phyloP scores from a whole-genome alignment of 2,329 filamentous ascomycete species.

The Epichloe coenophiala region DNA sequence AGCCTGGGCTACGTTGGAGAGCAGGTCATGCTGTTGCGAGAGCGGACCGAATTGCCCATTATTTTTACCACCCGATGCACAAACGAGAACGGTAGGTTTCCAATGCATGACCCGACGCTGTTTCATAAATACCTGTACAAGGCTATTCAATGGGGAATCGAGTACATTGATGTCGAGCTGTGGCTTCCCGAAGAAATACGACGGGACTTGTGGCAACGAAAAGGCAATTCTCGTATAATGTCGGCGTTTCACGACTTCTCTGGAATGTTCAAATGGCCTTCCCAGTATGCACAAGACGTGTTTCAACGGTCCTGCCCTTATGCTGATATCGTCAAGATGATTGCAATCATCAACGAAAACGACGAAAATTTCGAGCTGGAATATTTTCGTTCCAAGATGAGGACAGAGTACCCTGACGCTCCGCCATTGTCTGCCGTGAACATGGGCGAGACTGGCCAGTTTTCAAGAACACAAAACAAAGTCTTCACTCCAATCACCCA shows the following conservation, averaged over 20 bases:
- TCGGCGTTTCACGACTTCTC: constrained; percentile 89
- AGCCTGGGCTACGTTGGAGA: constrained; percentile 75
- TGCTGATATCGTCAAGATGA: constrained; percentile 85
- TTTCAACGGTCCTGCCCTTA: constrained; percentile 61
- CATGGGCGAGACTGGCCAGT: constrained; percentile 76
- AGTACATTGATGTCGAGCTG: constrained; percentile 81
- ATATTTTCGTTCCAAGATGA: constrained; percentile 71
- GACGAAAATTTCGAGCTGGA: constrained; percentile 86
- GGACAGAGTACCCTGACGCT: constrained; percentile 50
- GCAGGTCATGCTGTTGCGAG: constrained; percentile 71
- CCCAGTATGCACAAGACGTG: constrained; percentile 54
- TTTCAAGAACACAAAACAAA: constrained; percentile 71
- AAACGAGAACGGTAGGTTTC: constrained; percentile 70
- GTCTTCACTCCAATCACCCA: constrained; percentile 84
- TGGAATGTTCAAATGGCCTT: constrained; percentile 72
- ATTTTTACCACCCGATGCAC: constrained; percentile 79
- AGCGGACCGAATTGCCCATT: constrained; percentile 77
- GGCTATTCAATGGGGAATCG: constrained; percentile 78
- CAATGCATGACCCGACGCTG: constrained; percentile 63
- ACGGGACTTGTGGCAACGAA: constrained; percentile 49
- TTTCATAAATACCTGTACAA: constrained; percentile 71
- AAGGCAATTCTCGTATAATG: constrained; percentile 73
- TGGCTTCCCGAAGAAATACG: constrained; percentile 73
- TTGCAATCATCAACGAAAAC: constrained; percentile 65
- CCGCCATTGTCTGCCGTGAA: constrained; percentile 74